Conservation (phyloP, 2,329 filamentous ascomycete genomes). For the Neurospora sp. region DNA sequence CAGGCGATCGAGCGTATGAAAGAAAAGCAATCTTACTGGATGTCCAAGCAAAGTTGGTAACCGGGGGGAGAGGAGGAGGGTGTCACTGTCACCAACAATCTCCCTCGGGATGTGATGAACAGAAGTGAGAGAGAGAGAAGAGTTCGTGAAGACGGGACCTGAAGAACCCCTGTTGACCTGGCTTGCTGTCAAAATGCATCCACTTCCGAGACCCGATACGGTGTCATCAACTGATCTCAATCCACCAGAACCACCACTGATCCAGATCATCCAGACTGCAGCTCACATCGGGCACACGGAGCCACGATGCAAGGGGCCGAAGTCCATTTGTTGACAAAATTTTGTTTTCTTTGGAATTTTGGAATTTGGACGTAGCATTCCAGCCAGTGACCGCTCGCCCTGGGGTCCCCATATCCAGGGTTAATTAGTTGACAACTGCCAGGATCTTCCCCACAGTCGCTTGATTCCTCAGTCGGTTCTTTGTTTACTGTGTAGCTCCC, state of each 20-base stretch:
- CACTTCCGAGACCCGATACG: not conserved
- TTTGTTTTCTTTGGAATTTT: not conserved
- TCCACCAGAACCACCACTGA: not conserved
- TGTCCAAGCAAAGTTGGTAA: not conserved
- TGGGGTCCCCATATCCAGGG: not conserved
- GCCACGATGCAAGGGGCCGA: not conserved
- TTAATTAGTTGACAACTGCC: not conserved
- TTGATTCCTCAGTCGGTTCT: not conserved
- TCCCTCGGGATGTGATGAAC: not conserved
- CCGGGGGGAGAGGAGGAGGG: not conserved
- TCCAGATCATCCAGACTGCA: not conserved
- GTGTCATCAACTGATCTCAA: not conserved
- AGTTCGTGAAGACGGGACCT: not conserved
- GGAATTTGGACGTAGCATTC: not conserved
- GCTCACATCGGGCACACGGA: not conserved
- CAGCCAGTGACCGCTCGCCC: not conserved
- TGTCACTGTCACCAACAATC: not conserved
- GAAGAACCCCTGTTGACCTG: not conserved
- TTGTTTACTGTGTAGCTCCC: not conserved
- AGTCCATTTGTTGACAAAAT: not conserved
- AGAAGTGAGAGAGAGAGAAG: not conserved
- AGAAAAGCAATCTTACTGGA: not conserved
- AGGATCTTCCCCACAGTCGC: not conserved
- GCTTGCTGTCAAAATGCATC: not conserved
- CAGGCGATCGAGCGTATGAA: not conserved